Conservation (phyloP, 306 rosid genomes). For the Quercus bicolor region DNA sequence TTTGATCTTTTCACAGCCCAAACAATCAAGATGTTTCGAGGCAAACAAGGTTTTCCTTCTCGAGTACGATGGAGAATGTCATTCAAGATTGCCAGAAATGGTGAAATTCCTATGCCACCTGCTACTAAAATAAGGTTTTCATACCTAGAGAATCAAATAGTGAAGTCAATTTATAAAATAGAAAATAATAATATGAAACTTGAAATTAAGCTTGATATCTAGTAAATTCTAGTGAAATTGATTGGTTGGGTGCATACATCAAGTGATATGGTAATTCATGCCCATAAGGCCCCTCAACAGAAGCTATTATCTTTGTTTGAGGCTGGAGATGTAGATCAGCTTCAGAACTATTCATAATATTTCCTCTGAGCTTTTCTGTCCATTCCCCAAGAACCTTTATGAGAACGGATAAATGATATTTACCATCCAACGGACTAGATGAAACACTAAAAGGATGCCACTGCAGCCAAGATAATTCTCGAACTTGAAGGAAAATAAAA, state of each 20-base stretch:
- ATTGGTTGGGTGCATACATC: conserved; percentile 40
- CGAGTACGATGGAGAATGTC: conserved; percentile 73
- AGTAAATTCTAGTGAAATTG: background rate
- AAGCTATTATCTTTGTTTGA: conserved; percentile 46
- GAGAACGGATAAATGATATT: conserved; percentile 68
- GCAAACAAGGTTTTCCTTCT: conserved; percentile 69
- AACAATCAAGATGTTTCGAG: conserved; percentile 57
- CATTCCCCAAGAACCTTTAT: conserved; percentile 89
- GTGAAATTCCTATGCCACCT: conserved; percentile 95
- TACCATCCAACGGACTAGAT: conserved; percentile 91
- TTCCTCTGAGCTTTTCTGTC: conserved; percentile 57
- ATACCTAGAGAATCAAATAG: conserved; percentile 53
- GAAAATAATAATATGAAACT: background rate
- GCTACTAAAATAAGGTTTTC: conserved; percentile 85
- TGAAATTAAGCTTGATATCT: background rate
- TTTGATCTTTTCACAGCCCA: conserved; percentile 85
- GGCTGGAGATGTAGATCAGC: conserved; percentile 25
- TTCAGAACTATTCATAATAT: conserved; percentile 30
- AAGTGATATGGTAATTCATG: conserved; percentile 85
- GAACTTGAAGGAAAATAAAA: conserved; percentile 83
- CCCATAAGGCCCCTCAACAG: conserved; percentile 95
- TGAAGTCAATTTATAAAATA: conserved; percentile 6
- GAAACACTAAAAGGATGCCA: conserved; percentile 99
- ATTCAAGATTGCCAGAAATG: conserved; percentile 85
- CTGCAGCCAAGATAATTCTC: conserved; percentile 82